phyloP scores from a whole-genome alignment of 345 rosid species.

The Trapa incisa region DNA sequence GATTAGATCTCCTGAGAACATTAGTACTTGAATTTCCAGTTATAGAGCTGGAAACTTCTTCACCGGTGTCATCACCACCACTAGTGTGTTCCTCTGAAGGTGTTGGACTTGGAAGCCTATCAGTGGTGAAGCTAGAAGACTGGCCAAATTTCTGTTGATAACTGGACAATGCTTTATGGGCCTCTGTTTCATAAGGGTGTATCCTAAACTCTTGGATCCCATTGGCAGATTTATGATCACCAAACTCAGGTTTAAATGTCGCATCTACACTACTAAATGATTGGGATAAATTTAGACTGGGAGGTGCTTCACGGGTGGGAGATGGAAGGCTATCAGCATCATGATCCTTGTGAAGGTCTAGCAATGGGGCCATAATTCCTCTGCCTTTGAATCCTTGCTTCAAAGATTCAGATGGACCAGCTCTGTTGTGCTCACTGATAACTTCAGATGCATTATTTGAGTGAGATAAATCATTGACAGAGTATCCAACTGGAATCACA shows the following conservation, averaged over 20 bases:
- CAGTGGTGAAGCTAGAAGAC: constrained; percentile 26
- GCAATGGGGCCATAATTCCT: constrained; percentile 48
- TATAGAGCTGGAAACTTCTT: constrained; percentile 55
- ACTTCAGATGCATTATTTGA: constrained; percentile 15
- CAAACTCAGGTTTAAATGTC: constrained; percentile 20
- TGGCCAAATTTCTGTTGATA: constrained; percentile 69
- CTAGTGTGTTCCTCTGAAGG: constrained; percentile 69
- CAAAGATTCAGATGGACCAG: constrained; percentile 21
- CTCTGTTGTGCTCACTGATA: constrained; percentile 18
- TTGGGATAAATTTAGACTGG: constrained; percentile 29
- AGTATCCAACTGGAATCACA: constrained; percentile 17
- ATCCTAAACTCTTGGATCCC: constrained; percentile 23
- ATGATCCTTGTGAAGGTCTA: constrained; percentile 91
- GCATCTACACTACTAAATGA: constrained; percentile 25
- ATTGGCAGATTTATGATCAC: constrained; percentile 23
- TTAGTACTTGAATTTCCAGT: constrained; percentile 14
- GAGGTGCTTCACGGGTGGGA: constrained; percentile 68
- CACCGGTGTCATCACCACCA: constrained; percentile 46
- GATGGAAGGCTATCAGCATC: constrained; percentile 94
- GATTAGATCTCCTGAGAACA: constrained; percentile 15
- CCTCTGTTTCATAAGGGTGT: constrained; percentile 65
- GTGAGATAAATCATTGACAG: constrained; percentile 13
- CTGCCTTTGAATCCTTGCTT: constrained; percentile 43
- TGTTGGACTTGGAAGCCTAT: constrained; percentile 91
- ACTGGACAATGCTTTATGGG: constrained; percentile 57